Evolutionary conservation across 768 basidiomycete genomes (phyloP).

Genomic region (Boletus speciosus): DNA sequence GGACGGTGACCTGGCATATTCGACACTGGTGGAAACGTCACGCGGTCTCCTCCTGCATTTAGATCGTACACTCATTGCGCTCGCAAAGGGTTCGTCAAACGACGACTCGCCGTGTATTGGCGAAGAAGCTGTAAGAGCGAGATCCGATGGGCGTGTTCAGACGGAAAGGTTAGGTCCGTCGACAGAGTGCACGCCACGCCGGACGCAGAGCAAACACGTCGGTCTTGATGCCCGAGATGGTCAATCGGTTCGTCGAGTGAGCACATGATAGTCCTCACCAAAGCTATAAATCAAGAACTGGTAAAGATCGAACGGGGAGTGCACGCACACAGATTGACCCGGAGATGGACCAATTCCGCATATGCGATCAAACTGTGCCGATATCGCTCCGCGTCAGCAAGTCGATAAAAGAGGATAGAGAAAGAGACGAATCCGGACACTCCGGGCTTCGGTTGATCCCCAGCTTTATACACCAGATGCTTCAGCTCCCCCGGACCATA

Average conservation of each 20-base stretch:
- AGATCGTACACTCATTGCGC: too few relatives aligned
- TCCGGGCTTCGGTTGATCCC: constrained; percentile 1
- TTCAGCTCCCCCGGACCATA: constrained; percentile 53
- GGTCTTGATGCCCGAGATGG: constrained; percentile 54
- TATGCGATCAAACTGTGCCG: constrained; percentile 55
- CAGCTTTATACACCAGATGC: constrained; percentile 15
- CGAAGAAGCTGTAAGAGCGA: too few relatives aligned
- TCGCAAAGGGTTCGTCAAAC: too few relatives aligned
- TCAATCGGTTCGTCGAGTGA: constrained; percentile 59
- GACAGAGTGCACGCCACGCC: too few relatives aligned
- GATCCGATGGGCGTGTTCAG: too few relatives aligned
- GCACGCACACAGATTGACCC: constrained; percentile 60
- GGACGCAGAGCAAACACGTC: constrained; percentile 39
- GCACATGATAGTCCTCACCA: constrained; percentile 73
- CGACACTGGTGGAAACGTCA: too few relatives aligned
- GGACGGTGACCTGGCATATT: too few relatives aligned
- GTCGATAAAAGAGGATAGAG: not conserved
- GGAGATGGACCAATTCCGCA: constrained; percentile 54
- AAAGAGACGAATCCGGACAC: constrained; percentile 10
- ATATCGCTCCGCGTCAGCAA: not conserved
- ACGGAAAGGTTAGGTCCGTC: too few relatives aligned
- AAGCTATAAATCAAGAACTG: constrained; percentile 65
- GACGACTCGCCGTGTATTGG: too few relatives aligned
- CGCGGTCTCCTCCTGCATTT: too few relatives aligned
- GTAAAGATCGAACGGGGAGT: constrained; percentile 47